Evolutionary conservation across 257 asterid species (phyloP), one percentile per base, ranked within the genome.

Genomic region (Dorcoceras hygrometricum): DNA sequence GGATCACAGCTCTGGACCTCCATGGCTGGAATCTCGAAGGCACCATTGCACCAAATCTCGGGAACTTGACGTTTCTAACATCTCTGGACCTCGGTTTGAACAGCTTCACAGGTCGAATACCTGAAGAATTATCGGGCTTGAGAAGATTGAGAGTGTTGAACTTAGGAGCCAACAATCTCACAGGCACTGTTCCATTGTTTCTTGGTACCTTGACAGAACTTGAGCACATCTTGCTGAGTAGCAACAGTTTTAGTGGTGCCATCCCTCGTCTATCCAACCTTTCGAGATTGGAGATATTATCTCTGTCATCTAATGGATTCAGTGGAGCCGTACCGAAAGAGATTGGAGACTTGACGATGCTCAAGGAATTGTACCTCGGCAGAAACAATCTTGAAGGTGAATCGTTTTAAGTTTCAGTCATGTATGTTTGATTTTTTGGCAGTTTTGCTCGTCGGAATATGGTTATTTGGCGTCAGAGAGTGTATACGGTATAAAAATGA

Each of bases 11-110:
- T 0, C 34, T 58, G 27, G 27, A 58, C 34, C 34, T 58, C 34
- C 27, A 16, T 22, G 28, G n/a, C 7, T 25, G 18, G 18, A 58
- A 25, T 26, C 34, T 58, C 3, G 34, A 6, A 39, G 51, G 68
- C 28, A 39, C 56, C 55, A 63, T 63, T 39, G 27, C 57, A 0
- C 68, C 68, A 63, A 9, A 63, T 63, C 57, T 63, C 11, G 68
- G 57, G 1, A 63, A 63, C 31, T n/a, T 63, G 7, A 63, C 68
- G 39, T 63, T 63, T 19, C 57, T 63, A 3, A 43, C 9, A 32
- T 34, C 57, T 6, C 9, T 34, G 46, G 68, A 63, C 19, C 36
- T 63, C 29, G 39, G 27, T 57, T 22, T 5, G 27, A 63, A 34
- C 68, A 32, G n/a, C 23, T 26, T 58, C 34, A 26, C 36, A 1